Evolutionary conservation across 352 stramenopile genomes (phyloP), one percentile per base, ranked within the genome.

Genomic region (Globisporangium nagaii): DNA sequence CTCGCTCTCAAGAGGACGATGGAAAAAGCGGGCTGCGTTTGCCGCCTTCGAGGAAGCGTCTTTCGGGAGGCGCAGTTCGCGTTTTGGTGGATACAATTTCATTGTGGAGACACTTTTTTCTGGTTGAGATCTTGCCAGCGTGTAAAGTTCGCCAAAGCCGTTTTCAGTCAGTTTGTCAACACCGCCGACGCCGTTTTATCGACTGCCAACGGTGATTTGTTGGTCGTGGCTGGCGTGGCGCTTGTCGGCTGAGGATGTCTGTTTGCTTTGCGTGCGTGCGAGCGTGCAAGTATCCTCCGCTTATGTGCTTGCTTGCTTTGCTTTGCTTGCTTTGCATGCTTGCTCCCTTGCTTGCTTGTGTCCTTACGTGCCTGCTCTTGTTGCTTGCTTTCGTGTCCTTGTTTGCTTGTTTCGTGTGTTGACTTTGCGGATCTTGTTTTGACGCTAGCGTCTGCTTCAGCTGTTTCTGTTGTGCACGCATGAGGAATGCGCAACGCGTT

Each of bases 31-130:
- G 36, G 7, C n/a, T 7, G 36, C 36, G n/a, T n/a, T 0, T 0
- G 6, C 19, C 37, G 22, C n/a, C n/a, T 43, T 43, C 37, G 15
- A 25, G 37, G 37, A 43, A 43, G 37, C n/a, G 37, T 43, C 37
- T n/a, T 25, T 22, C 25, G 15, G 22, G 37, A 22, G 37, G 25
- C 11, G 25, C 3, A 11, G n/a, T n/a, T n/a, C n/a, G 17, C 15
- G 3, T 11, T 3, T 41, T 12, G 1, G 11, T 24, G 8, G 37
- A 27, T 43, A 24, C 37, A 22, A 7, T 43, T 43, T 7, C 17
- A 43, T 43, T 43, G 37, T 13, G 37, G 37, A 43, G 37, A 42
- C 36, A n/a, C n/a, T n/a, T n/a, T n/a, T n/a, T n/a, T n/a, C n/a
- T n/a, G 32, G 8, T 3, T 10, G 32, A 9, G 36, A 24, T 24